Evolutionary conservation across 306 rosid genomes (phyloP), one percentile per base, ranked within the genome.

Genomic region (Biancaea sappan): DNA sequence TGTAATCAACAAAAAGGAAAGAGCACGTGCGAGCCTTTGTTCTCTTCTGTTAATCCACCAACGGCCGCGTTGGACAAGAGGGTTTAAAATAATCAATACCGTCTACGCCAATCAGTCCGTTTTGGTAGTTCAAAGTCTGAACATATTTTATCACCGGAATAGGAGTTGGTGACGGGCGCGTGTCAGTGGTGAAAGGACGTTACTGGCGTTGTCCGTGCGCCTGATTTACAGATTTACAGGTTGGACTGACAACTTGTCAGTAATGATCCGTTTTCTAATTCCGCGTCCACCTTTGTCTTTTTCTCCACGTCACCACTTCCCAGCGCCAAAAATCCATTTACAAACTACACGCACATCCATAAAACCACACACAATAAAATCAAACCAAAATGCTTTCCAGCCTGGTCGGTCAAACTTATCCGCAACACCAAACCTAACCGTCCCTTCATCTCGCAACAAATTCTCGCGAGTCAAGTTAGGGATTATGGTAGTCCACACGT

Each of bases 321-420:
- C 57, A n/a, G 50, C 40, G 11, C 57, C 63, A 47, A 64, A 68
- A 40, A 22, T 24, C 21, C 35, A 26, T 12, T 26, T 32, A 15
- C 21, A 29, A 31, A 31, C 8, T 16, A 29, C 65, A 58, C 22
- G 40, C 40, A 15, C 5, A 58, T 2, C 41, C 31, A 29, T 31
- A 31, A 58, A 58, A 59, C 41, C 16, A 6, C 14, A 31, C 63
- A 8, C 62, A 6, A 56, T 4, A 14, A 37, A 53, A 62, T 37
- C 38, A 32, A 65, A 66, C 80, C 44, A 69, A 52, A 31, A 82
- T 87, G 86, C 81, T 57, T 66, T 76, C 84, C 84, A 85, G 82
- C 83, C 86, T 82, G 86, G 86, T 73, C 54, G 56, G 84, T 85
- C 84, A 82, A 85, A 79, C 84, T 76, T 82, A 82, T 82, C 84